Evolutionary conservation across 179 eudicot genomes (phyloP), one percentile per base, ranked within the genome.

Genomic region (Spergularia azorica): DNA sequence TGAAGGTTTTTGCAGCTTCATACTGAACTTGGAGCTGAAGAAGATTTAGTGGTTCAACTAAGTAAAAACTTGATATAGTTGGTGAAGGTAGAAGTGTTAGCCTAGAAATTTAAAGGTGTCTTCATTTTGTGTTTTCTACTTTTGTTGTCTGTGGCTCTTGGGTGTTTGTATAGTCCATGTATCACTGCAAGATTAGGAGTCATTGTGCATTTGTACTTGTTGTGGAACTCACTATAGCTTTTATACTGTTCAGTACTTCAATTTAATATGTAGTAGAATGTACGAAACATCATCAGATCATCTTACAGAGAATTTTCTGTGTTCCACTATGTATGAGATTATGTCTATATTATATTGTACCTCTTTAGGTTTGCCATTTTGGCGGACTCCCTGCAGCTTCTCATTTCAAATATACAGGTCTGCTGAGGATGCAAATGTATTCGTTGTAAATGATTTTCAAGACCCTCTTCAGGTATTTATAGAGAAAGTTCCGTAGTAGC

Each of bases 401-500:
- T 67, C 17, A 73, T 14, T 11, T 55, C 11, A n/a, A 57, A 56
- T 13, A 52, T 64, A 69, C 91, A 95, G 97, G 90, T 93, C 95
- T 38, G 90, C 92, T 67, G 98, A 93, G 70, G 98, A 95, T 86
- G 92, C 95, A 75, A 95, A 91, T 80, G 89, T 91, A 26, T 93
- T 91, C 77, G 73, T 95, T 85, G 96, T 95, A 76, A 95, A 95
- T 81, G 92, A 93, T 86, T 85, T 88, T 67, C 92, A 89, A 89
- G 92, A 93, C 87, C 97, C 91, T 75, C 90, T 95, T 60, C 97
- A 95, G 98, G 97, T 95, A 80, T 15, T 11, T 55, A 4, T 69
- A 21, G 48, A 6, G 48, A 43, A 43, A 4, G 3, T n/a, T 60
- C 32, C 54, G 5, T 21, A 69, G 41, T 13, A 17, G 18, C 48